A percentile compares a stretch with the other conserved stretches of the same genome.
Conservation (phyloP, 345 rosid species). For the Murraya paniculata region DNA sequence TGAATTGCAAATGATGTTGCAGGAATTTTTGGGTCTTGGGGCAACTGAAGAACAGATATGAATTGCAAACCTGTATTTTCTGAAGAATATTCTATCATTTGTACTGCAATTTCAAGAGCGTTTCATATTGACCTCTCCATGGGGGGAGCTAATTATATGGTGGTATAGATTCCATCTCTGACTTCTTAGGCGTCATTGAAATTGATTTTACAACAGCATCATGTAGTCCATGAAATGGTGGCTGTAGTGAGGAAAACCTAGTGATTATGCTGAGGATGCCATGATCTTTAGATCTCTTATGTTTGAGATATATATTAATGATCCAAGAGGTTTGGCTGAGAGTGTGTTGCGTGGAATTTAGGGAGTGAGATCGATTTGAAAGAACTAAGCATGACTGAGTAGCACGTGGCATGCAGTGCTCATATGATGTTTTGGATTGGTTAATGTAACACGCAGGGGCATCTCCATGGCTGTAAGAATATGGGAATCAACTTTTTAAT, state of each 20-base stretch:
- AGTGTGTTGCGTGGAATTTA: constrained; percentile 13
- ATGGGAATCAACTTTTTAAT: constrained; percentile 5
- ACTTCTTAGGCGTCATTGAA: constrained; percentile 16
- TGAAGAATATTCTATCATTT: constrained; percentile 30
- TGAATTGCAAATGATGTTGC: constrained; percentile 47
- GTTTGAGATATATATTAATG: not conserved
- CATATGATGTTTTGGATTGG: constrained; percentile 5
- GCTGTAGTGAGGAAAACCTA: not conserved
- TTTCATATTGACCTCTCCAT: constrained; percentile 14
- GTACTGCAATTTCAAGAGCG: constrained; percentile 26
- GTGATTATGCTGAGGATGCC: not conserved
- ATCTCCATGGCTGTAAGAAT: constrained; percentile 16
- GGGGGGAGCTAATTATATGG: constrained; percentile 21
- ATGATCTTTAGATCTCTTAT: not conserved
- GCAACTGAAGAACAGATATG: constrained; percentile 38
- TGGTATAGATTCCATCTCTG: constrained; percentile 25
- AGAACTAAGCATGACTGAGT: not conserved
- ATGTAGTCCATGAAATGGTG: constrained; percentile 7
- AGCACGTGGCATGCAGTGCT: constrained; percentile 8
- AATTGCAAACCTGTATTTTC: constrained; percentile 30
- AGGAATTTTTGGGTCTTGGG: constrained; percentile 38
- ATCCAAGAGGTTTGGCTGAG: constrained; percentile 6
- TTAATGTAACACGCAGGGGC: not conserved
- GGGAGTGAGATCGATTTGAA: constrained; percentile 18
- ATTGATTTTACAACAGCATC: constrained; percentile 12